Conservation (phyloP, 164 flowering plant species). For the Piper longum region DNA sequence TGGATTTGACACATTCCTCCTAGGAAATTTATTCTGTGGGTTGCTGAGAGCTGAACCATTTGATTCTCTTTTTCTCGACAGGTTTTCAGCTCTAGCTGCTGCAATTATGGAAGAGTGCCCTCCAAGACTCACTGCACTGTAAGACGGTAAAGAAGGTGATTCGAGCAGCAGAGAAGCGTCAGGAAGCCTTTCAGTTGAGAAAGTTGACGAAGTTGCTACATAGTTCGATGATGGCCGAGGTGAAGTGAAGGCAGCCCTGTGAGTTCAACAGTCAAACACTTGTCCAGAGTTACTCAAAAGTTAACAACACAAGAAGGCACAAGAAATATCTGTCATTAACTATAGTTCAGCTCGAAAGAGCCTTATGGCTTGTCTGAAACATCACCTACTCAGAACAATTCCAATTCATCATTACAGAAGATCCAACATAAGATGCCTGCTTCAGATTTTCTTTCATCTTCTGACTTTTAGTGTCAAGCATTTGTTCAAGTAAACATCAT, state of each 20-base stretch:
- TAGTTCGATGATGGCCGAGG: conserved; percentile 9
- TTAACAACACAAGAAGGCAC: not conserved
- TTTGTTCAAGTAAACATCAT: too few species aligned
- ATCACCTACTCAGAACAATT: too few species aligned
- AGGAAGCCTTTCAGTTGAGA: conserved; percentile 47
- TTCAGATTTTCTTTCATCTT: too few species aligned
- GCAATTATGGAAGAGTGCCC: conserved; percentile 66
- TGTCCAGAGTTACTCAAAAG: not conserved
- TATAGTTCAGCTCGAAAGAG: not conserved
- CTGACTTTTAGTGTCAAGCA: too few species aligned
- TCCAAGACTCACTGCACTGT: conserved; percentile 16
- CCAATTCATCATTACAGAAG: too few species aligned
- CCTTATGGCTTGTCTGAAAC: too few species aligned
- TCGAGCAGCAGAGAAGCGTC: conserved; percentile 73
- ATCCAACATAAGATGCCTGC: too few species aligned
- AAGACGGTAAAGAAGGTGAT: conserved; percentile 26
- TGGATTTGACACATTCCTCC: conserved; percentile 43
- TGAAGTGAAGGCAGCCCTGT: conserved; percentile 2
- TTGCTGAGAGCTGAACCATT: conserved; percentile 25
- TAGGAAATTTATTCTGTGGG: conserved; percentile 46
- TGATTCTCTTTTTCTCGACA: conserved; percentile 60
- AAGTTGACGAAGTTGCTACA: conserved; percentile 7
- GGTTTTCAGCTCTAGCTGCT: conserved; percentile 63
- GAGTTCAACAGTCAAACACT: not conserved
- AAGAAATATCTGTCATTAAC: not conserved